phyloP scores from a whole-genome alignment of 306 rosid genomes.

The Lathyrus oleraceus region DNA sequence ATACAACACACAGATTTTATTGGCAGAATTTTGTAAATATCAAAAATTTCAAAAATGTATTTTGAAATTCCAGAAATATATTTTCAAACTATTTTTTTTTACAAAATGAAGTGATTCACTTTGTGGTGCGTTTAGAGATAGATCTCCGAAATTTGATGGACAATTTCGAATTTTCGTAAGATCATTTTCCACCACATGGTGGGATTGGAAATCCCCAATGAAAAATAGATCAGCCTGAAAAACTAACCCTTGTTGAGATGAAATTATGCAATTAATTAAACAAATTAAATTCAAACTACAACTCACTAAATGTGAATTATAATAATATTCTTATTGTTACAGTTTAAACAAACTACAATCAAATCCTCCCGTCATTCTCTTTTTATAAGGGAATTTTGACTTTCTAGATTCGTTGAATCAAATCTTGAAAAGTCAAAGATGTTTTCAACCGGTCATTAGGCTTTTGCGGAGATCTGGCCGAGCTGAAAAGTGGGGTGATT shows the following conservation, averaged over 20 bases:
- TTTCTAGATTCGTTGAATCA: slow-evolving; percentile 44
- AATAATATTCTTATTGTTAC: slow-evolving; percentile 17
- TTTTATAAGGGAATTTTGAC: no score
- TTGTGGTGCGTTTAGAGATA: no score
- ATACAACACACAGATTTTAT: slow-evolving; percentile 51
- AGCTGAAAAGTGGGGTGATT: slow-evolving; percentile 81
- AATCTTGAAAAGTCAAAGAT: slow-evolving; percentile 80
- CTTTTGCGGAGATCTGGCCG: slow-evolving; percentile 61
- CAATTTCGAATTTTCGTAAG: no score
- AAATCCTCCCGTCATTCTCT: background rate
- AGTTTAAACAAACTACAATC: slow-evolving; percentile 13
- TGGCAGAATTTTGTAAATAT: no score
- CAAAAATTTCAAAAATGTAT: no score
- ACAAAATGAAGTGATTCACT: no score
- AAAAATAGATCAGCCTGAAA: background rate
- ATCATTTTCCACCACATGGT: no score
- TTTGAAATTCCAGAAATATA: no score
- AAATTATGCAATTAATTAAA: slow-evolving; percentile 3
- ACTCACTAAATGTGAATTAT: slow-evolving; percentile 1
- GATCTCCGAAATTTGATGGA: no score
- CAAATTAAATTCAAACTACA: slow-evolving; percentile 5
- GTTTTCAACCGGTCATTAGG: slow-evolving; percentile 58
- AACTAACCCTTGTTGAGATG: background rate
- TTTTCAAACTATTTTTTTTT: no score
- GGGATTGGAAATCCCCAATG: no score